Evolutionary conservation across 495 filamentous ascomycete species (phyloP), one percentile per base, ranked within the genome.

Genomic region (Lepidopterella palustris): DNA sequence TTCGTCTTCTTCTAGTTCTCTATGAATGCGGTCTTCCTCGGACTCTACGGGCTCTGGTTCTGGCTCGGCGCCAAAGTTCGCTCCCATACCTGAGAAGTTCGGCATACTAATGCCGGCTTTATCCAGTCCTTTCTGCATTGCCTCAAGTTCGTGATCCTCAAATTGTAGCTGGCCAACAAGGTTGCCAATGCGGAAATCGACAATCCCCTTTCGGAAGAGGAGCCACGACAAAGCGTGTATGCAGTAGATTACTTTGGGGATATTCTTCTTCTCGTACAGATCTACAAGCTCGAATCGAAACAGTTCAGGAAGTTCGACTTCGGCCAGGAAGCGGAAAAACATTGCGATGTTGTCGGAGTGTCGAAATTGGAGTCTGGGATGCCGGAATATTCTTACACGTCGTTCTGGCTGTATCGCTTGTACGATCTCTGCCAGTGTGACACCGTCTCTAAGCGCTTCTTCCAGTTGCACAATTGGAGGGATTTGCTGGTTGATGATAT

Each of bases 181-280:
- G 67, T 99, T 99, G n/a, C 92, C 95, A 72, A 99, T 97, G 9
- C 92, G 84, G 74, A 97, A 97, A 64, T 89, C 87, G 25, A 97
- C 85, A 47, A 99, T 87, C 0, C 92, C 92, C 69, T 96, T 95
- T 49, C 95, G 84, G 74, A 87, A 97, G 5, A 99, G 81, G 39
- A 97, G 77, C 89, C 92, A 99, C 65, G 92, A 96, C 13, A 97
- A 74, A 1, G 95, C 95, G 70, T 99, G 95, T 58, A 99, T 91
- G 72, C 95, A 97, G 74, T 99, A 93, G 60, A 99, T 97, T 67
- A 97, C 95, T 73, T 96, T 99, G 0, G 95, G 95, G 5, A 97
- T 92, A 67, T 99, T 99, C 73, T 99, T 99, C 77, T 97, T 99
- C 72, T 99, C 95, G 77, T 99, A 99, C 31, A 99, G 75, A 70